These are phyloP conservation scores for Boletales sp. DNA, from an alignment of 768 basidiomycete genomes.

Conservation along the genomic window DNA sequence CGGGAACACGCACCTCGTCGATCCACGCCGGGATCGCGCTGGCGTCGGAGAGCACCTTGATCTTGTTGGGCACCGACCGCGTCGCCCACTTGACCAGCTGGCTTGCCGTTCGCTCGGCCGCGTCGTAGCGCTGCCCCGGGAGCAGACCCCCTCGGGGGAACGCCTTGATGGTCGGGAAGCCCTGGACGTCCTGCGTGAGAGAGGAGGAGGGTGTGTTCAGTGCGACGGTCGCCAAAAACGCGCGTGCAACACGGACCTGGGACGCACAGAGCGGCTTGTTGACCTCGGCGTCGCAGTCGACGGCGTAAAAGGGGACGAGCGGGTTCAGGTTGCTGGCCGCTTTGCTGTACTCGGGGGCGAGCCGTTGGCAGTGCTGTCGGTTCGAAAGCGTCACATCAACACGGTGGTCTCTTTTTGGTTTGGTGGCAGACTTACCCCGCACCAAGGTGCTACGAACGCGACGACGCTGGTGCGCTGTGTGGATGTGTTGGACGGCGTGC, in stretches of 20 bases:
- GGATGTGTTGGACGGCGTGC: background rate
- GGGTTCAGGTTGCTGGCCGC: conserved; percentile 78
- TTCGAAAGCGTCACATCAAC: no score
- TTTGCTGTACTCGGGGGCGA: conserved; percentile 83
- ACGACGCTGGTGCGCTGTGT: conserved; percentile 69
- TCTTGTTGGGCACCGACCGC: conserved; percentile 67
- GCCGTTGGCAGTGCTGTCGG: conserved; percentile 70
- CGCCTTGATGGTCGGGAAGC: conserved; percentile 92
- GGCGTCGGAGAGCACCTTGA: conserved; percentile 54
- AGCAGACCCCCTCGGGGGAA: conserved; percentile 74
- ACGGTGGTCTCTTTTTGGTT: no score
- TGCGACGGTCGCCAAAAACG: background rate
- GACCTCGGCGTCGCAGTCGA: conserved; percentile 84
- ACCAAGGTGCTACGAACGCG: conserved; percentile 96
- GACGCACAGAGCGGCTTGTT: conserved; percentile 84
- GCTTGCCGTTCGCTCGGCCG: conserved; percentile 64
- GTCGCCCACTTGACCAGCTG: conserved; percentile 76
- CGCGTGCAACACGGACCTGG: conserved; percentile 41
- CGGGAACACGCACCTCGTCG: conserved; percentile 50
- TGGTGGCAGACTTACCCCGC: conserved; percentile 53
- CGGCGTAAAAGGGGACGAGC: conserved; percentile 82
- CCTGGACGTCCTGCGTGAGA: conserved; percentile 60
- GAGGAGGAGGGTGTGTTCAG: no score
- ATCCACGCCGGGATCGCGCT: conserved; percentile 67
- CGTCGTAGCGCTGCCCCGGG: conserved; percentile 62